Conservation (phyloP, 306 rosid genomes). For the Sindora glabra region DNA sequence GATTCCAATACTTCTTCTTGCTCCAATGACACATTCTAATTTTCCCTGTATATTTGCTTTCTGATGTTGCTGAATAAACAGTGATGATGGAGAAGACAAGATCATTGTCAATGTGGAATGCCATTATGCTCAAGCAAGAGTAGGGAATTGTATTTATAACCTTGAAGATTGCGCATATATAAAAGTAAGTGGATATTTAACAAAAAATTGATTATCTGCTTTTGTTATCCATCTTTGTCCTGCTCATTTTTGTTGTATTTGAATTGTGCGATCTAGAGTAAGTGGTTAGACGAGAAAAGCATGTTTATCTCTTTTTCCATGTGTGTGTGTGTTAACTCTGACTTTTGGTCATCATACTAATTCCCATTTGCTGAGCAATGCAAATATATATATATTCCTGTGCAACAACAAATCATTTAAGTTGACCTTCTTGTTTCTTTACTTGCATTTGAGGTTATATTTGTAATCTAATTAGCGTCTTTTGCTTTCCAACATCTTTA, state of each 20-base stretch:
- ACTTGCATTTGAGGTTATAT: not conserved
- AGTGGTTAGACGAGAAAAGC: not conserved
- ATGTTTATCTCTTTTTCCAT: too few relatives aligned
- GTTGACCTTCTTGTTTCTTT: not conserved
- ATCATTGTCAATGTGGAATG: slow-evolving; percentile 60
- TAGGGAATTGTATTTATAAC: slow-evolving; percentile 42
- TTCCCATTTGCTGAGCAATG: not conserved
- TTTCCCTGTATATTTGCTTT: not conserved
- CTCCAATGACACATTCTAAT: slow-evolving; percentile 1
- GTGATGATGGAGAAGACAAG: slow-evolving; percentile 75
- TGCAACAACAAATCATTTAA: not conserved
- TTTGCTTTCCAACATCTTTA: not conserved
- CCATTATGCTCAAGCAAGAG: slow-evolving; percentile 68
- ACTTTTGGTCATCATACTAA: not conserved
- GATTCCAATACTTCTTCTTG: not conserved
- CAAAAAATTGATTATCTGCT: too few relatives aligned
- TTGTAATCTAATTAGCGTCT: not conserved
- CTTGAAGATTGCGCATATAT: slow-evolving; percentile 84
- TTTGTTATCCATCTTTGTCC: slow-evolving; percentile 4
- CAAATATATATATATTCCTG: slow-evolving; percentile 1
- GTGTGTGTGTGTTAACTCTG: too few relatives aligned
- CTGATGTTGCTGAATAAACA: slow-evolving; percentile 21
- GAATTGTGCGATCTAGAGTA: not conserved
- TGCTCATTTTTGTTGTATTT: slow-evolving; percentile 4
- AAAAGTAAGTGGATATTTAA: slow-evolving; percentile 38